phyloP scores from a whole-genome alignment of 1,284 basidiomycete genomes.

The Melanopsichium pennsylvanicum region DNA sequence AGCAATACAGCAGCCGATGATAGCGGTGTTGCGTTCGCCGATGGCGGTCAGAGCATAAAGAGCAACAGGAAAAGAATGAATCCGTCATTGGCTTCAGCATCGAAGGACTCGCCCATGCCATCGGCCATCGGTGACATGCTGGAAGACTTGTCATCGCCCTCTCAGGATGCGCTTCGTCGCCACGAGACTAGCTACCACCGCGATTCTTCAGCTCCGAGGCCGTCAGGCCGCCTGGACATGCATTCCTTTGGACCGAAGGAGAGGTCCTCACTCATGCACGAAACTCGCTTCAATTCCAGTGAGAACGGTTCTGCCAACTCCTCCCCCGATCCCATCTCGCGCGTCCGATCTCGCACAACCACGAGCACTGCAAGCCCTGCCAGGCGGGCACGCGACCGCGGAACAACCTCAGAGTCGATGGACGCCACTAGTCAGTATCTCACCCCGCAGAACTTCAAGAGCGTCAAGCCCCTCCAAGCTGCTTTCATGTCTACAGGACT shows the following conservation, averaged over 20 bases:
- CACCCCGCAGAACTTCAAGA: constrained; percentile 67
- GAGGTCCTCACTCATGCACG: constrained; percentile 47
- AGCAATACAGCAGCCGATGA: constrained; percentile 39
- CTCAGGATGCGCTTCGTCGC: constrained; percentile 28
- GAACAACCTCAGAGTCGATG: constrained; percentile 27
- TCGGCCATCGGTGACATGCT: constrained; percentile 9
- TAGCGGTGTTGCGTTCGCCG: constrained; percentile 46
- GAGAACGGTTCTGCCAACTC: constrained; percentile 32
- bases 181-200: constrained; percentile 35
- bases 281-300: constrained; percentile 43
- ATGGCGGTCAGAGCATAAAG: constrained; percentile 24
- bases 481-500: constrained; percentile 68
- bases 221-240: constrained; percentile 1
- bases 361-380: constrained; percentile 30
- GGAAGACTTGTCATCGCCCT: constrained; percentile 32
- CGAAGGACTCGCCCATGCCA: constrained; percentile 13
- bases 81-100: constrained; percentile 3
- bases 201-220: constrained; percentile 34
- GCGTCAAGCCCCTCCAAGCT: constrained; percentile 67
- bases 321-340: constrained; percentile 34
- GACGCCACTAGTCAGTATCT: constrained; percentile 36
- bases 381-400: constrained; percentile 25
- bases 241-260: constrained; percentile 49
- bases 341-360: constrained; percentile 28
- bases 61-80: constrained; percentile 28